These are phyloP conservation scores for Sordariomycetes sp. DNA, from an alignment of 2,329 filamentous ascomycete species.

Conservation along the genomic window DNA sequence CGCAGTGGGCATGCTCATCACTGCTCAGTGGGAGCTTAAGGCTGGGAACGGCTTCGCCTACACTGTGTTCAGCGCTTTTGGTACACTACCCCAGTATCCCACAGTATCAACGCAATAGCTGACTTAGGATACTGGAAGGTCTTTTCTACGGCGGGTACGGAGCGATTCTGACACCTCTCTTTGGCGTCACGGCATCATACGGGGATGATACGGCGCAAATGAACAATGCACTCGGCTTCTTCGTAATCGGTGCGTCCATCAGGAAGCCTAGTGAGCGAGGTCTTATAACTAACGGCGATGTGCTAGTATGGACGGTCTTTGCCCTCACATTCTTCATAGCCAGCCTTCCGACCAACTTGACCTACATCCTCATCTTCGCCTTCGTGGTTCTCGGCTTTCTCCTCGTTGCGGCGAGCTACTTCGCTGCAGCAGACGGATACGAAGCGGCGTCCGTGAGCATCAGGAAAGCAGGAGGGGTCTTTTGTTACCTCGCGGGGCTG, in stretches of 20 bases:
- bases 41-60: constrained; percentile 38
- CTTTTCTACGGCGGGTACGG: constrained; percentile 14
- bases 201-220: constrained; percentile 10
- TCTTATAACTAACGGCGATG: not conserved
- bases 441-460: constrained; percentile 5
- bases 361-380: constrained; percentile 9
- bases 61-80: constrained; percentile 39
- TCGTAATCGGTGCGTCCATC: constrained; percentile 10
- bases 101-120: not conserved
- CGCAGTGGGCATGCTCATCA: constrained; percentile 36
- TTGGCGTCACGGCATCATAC: constrained; percentile 13
- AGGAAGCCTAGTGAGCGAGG: not conserved
- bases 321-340: constrained; percentile 12
- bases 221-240: constrained; percentile 14
- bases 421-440: constrained; percentile 12
- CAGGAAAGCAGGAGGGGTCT: constrained; percentile 12
- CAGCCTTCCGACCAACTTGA: constrained; percentile 11
- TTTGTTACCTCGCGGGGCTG: constrained; percentile 13
- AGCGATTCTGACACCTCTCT: constrained; percentile 12
- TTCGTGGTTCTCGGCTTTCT: constrained; percentile 10
- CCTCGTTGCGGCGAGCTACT: constrained; percentile 11
- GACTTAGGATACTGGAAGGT: constrained; percentile 5
- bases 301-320: constrained; percentile 13
- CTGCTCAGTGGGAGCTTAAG: constrained; percentile 41
- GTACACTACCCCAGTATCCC: constrained; percentile 11